phyloP scores from a whole-genome alignment of 805 yeast genomes.

The Blastobotrys muscicola region DNA sequence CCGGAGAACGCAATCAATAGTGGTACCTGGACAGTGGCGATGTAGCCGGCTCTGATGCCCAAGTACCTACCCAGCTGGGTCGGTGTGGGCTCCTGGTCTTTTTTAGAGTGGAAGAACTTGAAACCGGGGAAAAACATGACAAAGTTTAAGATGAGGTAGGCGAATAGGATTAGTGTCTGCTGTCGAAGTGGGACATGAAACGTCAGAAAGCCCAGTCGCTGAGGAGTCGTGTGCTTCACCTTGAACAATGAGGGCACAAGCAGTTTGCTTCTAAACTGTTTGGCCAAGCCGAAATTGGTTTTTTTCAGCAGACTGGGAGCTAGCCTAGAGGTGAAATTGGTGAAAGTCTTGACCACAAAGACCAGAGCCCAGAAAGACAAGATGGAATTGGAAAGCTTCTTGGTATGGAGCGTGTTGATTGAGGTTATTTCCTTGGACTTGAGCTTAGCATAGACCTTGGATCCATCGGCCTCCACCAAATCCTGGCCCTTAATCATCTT shows the following conservation, averaged over 20 bases:
- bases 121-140: conserved; percentile 18
- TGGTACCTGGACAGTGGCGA: conserved; percentile 39
- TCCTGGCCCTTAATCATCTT: too few species aligned
- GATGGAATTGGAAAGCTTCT: conserved; percentile 15
- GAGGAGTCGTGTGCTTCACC: conserved; percentile 17
- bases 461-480: background rate
- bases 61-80: background rate
- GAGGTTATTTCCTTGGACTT: background rate
- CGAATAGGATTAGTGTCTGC: conserved; percentile 26
- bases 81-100: conserved; percentile 7
- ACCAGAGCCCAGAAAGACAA: conserved; percentile 4
- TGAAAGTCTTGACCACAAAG: background rate
- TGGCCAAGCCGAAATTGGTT: conserved; percentile 6
- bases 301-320: background rate
- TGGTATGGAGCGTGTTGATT: background rate
- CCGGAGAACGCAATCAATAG: conserved; percentile 41
- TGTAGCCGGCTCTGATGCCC: conserved; percentile 23
- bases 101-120: background rate
- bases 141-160: conserved; percentile 25
- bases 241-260: conserved; percentile 23
- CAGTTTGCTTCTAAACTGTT: conserved; percentile 11
- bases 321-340: background rate
- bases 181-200: conserved; percentile 29
- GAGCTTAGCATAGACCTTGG: background rate
- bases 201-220: conserved; percentile 8